A percentile compares a stretch with the other conserved stretches of the same genome.
Conservation (phyloP, 1,284 basidiomycete genomes). For the Heterobasidion parviporum region DNA sequence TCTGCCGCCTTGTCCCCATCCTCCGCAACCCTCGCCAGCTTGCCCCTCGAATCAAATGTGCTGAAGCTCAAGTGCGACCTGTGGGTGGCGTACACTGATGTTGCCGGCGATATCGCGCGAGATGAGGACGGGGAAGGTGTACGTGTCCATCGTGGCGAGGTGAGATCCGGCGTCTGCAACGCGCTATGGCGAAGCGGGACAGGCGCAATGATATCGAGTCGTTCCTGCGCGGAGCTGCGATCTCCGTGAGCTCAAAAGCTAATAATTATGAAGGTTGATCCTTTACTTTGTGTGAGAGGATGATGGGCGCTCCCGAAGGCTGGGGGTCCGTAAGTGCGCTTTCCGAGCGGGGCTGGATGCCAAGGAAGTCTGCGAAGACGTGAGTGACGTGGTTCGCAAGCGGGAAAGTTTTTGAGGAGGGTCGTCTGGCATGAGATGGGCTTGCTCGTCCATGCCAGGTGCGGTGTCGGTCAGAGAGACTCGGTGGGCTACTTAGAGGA, state of each 20-base stretch:
- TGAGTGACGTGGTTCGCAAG: slow-evolving; percentile 3
- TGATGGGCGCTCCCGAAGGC: neutral
- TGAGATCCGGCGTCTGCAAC: slow-evolving; percentile 16
- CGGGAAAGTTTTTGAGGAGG: slow-evolving; percentile 1
- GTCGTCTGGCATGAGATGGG: slow-evolving; percentile 4
- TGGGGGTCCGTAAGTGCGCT: neutral
- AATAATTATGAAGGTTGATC: neutral
- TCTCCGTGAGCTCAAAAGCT: slow-evolving; percentile 3
- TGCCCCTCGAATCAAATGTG: slow-evolving; percentile 24
- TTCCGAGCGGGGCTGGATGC: neutral
- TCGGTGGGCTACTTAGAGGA: no score
- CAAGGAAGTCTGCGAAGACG: neutral
- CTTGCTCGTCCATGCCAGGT: slow-evolving; percentile 6
- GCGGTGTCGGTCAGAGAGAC: neutral
- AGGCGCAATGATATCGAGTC: slow-evolving; percentile 24
- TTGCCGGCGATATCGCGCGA: slow-evolving; percentile 16
- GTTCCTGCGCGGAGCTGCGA: slow-evolving; percentile 8
- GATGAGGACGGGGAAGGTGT: slow-evolving; percentile 17
- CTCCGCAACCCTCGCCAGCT: slow-evolving; percentile 6
- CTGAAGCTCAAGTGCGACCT: slow-evolving; percentile 24
- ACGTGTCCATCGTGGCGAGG: slow-evolving; percentile 15
- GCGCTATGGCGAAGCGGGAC: slow-evolving; percentile 21
- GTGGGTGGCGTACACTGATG: neutral
- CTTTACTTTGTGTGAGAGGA: neutral
- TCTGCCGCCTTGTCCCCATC: slow-evolving; percentile 24